phyloP scores from a whole-genome alignment of 306 rosid genomes.

The Quercus gilva region DNA sequence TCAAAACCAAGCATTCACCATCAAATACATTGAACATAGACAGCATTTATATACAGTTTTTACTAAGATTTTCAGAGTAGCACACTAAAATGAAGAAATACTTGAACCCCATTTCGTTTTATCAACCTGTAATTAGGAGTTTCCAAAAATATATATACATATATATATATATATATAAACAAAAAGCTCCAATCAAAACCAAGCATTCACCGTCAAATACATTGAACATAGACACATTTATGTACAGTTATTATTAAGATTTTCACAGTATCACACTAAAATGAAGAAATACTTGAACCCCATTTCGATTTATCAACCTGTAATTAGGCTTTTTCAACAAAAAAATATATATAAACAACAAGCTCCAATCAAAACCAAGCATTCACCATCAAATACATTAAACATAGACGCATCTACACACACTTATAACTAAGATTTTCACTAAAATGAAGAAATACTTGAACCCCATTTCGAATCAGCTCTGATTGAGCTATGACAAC shows the following conservation, averaged over 20 bases:
- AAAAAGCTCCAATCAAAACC: conserved; percentile 2
- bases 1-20: conserved; percentile 12
- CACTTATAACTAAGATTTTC: not conserved
- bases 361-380: conserved; percentile 8
- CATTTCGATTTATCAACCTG: not conserved
- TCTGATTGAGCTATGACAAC: too few relatives aligned
- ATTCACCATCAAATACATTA: not conserved
- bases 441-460: not conserved
- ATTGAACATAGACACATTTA: not conserved
- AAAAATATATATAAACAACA: too few relatives aligned
- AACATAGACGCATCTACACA: not conserved
- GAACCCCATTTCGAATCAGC: not conserved
- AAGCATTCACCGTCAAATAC: not conserved
- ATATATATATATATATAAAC: too few relatives aligned
- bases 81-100: not conserved
- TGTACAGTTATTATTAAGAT: not conserved
- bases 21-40: not conserved
- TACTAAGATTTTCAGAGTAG: not conserved
- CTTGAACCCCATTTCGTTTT: not conserved
- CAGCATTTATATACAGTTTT: not conserved
- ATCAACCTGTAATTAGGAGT: not conserved
- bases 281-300: not conserved
- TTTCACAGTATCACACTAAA: not conserved
- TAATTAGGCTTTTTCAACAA: not conserved
- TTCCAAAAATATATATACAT: too few relatives aligned